Evolutionary conservation across 108 stramenopile species (phyloP), one percentile per base, ranked within the genome.

Genomic region (Seminavis robusta): DNA sequence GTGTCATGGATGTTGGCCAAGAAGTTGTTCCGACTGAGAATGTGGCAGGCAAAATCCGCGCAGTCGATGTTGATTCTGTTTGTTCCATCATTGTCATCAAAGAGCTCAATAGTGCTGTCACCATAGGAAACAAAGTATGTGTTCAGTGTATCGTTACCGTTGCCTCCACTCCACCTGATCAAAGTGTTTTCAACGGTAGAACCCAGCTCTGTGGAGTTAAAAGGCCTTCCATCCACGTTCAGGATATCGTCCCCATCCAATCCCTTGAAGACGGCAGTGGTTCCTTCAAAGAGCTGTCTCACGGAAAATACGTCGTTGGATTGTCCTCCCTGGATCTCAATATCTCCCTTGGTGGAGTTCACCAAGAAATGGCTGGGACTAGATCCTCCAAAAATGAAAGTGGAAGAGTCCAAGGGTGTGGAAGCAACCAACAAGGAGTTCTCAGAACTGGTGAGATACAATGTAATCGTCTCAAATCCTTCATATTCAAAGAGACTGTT

Each of bases 1-100:
- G 47, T 39, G 10, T 57, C 20, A 36, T 63, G 69, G 48, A 70
- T 63, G 28, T 70, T 70, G 39, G 69, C 69, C 21, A 70, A 40
- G 44, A 70, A 70, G 23, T 49, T 70, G 15, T 47, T 45, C n/a
- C 69, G 29, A 17, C 28, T 32, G 27, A 70, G 53, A n/a, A 70
- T 11, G 45, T 28, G 23, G 45, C 62, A 63, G 7, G 45, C 63
- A 39, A 63, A 37, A 31, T 70, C 61, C 17, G 62, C 51, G 47
- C 69, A 70, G 1, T 54, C 45, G 20, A 63, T 19, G 15, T 24
- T 70, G 42, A 70, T 32, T 26, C 33, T 41, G 25, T 70, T 70
- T 3, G 33, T 33, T 1, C 43, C 69, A 1, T 23, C 2, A 27
- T 40, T 56, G 59, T 70, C 69, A 25, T 51, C 69, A 47, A 70